Evolutionary conservation across 768 basidiomycete genomes (phyloP).

Genomic region (Tylopilus rubrobrunneus): DNA sequence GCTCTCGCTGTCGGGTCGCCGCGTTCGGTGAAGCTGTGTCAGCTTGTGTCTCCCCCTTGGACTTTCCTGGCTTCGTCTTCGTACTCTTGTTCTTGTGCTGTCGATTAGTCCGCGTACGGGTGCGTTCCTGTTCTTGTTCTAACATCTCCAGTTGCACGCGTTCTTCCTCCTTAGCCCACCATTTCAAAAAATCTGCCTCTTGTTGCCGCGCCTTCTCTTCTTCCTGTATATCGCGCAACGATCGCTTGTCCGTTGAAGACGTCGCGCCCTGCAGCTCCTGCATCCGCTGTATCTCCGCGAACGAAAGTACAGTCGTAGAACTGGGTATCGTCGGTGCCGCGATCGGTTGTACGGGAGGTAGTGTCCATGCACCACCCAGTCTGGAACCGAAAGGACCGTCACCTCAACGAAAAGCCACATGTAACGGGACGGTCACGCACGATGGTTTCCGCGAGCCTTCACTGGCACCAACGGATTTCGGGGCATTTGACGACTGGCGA

Average conservation of each 20-base stretch:
- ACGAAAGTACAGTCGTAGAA: constrained; percentile 45
- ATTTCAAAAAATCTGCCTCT: constrained; percentile 79
- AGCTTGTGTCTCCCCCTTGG: constrained; percentile 1
- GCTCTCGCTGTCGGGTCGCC: constrained; percentile 1
- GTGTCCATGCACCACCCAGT: constrained; percentile 57
- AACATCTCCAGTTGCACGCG: constrained; percentile 52
- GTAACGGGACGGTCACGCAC: constrained; percentile 34
- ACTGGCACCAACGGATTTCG: constrained; percentile 19
- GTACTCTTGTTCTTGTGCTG: constrained; percentile 4
- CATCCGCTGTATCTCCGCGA: constrained; percentile 80
- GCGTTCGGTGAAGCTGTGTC: neutral
- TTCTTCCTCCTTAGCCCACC: constrained; percentile 87
- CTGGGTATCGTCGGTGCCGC: constrained; percentile 27
- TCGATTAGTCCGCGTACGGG: neutral
- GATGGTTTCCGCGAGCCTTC: constrained; percentile 40
- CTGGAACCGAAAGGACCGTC: constrained; percentile 4
- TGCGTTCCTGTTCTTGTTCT: neutral
- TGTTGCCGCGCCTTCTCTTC: constrained; percentile 66
- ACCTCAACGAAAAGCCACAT: neutral
- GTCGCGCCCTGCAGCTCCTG: constrained; percentile 54
- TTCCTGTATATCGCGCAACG: constrained; percentile 79
- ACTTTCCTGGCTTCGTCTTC: constrained; percentile 7
- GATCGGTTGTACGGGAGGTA: constrained; percentile 49
- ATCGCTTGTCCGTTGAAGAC: constrained; percentile 49
- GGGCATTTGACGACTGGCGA: constrained; percentile 37